A percentile compares a stretch with the other conserved stretches of the same genome.
phyloP scores from a whole-genome alignment of 768 basidiomycete species.

The Leccinum rimulosum region DNA sequence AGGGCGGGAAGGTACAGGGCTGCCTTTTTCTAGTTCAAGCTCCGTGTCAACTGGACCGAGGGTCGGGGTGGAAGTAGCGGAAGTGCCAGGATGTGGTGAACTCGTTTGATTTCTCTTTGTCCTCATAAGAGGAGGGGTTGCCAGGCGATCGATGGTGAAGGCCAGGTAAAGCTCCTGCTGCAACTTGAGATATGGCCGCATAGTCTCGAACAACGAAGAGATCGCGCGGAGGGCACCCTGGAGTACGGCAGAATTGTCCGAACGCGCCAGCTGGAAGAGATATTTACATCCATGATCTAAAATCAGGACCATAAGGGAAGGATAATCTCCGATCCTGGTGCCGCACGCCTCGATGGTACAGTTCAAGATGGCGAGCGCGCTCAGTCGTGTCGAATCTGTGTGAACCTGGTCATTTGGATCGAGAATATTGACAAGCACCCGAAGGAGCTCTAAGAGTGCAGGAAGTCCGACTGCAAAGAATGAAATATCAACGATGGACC shows the following conservation, averaged over 20 bases:
- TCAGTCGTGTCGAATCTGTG: conserved; percentile 91
- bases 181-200: conserved; percentile 82
- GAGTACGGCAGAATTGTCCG: conserved; percentile 79
- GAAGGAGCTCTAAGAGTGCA: conserved; percentile 87
- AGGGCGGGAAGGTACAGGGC: conserved; percentile 51
- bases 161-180: conserved; percentile 95
- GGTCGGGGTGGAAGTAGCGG: conserved; percentile 42
- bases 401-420: conserved; percentile 94
- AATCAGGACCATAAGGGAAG: conserved; percentile 73
- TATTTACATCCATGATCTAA: conserved; percentile 93
- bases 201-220: conserved; percentile 83
- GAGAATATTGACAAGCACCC: conserved; percentile 92
- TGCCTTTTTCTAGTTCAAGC: conserved; percentile 47
- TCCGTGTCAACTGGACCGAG: conserved; percentile 37
- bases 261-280: conserved; percentile 93
- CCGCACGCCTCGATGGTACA: conserved; percentile 86
- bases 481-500: not conserved
- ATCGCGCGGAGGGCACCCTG: conserved; percentile 81
- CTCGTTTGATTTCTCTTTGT: conserved; percentile 34
- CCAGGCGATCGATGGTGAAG: conserved; percentile 89
- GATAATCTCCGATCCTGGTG: conserved; percentile 67
- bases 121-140: conserved; percentile 46
- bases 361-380: conserved; percentile 85
- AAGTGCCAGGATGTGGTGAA: conserved; percentile 55
- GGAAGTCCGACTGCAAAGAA: conserved; percentile 73